Conservation (phyloP, 164 flowering plant species). For the Liquidambar formosana region DNA sequence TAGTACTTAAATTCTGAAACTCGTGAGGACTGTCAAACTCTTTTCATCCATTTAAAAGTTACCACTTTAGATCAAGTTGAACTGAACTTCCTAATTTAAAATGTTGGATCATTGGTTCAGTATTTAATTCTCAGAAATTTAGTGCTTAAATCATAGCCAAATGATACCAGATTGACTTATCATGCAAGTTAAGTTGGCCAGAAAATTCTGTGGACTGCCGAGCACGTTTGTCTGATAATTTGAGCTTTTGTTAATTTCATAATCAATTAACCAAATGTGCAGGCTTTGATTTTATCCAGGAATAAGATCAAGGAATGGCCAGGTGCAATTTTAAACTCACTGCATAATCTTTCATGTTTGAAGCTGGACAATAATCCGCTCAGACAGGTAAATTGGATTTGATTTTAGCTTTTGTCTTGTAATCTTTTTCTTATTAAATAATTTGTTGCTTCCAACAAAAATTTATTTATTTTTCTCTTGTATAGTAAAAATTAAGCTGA, state of each 20-base stretch:
- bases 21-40: neutral
- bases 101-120: too few species aligned
- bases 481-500: neutral
- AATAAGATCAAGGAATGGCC: conserved; percentile 94
- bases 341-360: conserved; percentile 67
- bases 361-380: conserved; percentile 86
- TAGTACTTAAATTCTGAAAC: neutral
- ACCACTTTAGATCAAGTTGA: too few species aligned
- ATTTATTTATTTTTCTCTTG: too few species aligned
- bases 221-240: neutral
- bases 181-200: neutral
- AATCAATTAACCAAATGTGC: conserved; percentile 28
- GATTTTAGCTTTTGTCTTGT: neutral
- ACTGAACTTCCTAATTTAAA: too few species aligned
- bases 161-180: too few species aligned
- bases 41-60: neutral
- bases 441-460: too few species aligned
- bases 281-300: conserved; percentile 75
- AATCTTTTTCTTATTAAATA: too few species aligned
- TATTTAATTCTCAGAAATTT: too few species aligned
- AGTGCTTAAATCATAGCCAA: too few species aligned
- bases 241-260: neutral
- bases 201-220: neutral
- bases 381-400: conserved; percentile 46
- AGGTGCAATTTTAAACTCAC: conserved; percentile 57